A percentile compares a stretch with the other conserved stretches of the same genome.
Evolutionary conservation across 164 flowering plant species (phyloP).

Genomic region (Berberis vulgaris): DNA sequence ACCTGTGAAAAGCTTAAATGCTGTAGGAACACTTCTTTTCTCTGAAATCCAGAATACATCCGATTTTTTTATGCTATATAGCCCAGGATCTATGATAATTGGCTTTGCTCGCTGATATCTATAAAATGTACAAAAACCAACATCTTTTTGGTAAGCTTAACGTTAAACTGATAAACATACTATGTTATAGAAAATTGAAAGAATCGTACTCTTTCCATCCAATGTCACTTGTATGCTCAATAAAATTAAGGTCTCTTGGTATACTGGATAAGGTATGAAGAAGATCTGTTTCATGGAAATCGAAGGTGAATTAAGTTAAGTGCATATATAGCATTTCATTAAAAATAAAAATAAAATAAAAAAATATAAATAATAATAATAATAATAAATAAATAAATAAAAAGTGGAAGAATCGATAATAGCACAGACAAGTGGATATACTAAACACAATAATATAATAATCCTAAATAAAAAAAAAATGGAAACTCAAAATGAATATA

Average conservation of each 20-base stretch:
- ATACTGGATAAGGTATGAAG: conserved; percentile 47
- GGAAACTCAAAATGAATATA: no score
- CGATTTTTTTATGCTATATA: conserved; percentile 48
- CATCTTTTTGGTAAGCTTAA: neutral
- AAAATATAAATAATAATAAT: no score
- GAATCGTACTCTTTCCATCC: conserved; percentile 81
- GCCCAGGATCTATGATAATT: conserved; percentile 76
- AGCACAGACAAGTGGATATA: no score
- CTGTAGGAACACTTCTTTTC: conserved; percentile 56
- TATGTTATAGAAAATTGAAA: neutral
- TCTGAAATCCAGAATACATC: conserved; percentile 75
- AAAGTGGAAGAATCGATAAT: no score
- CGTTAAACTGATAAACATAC: neutral
- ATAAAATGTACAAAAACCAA: conserved; percentile 3
- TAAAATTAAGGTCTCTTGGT: conserved; percentile 61
- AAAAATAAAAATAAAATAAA: no score
- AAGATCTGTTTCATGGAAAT: conserved; percentile 37
- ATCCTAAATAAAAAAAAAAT: no score
- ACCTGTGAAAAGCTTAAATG: conserved; percentile 82
- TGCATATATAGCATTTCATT: no score
- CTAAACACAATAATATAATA: no score
- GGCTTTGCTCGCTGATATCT: conserved; percentile 83
- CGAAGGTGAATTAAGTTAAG: neutral
- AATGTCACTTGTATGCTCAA: conserved; percentile 88
- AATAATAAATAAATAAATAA: no score